Base-by-base conservation (phyloP, 208 protist species). In the Trypanosoma boissoni region DNA sequence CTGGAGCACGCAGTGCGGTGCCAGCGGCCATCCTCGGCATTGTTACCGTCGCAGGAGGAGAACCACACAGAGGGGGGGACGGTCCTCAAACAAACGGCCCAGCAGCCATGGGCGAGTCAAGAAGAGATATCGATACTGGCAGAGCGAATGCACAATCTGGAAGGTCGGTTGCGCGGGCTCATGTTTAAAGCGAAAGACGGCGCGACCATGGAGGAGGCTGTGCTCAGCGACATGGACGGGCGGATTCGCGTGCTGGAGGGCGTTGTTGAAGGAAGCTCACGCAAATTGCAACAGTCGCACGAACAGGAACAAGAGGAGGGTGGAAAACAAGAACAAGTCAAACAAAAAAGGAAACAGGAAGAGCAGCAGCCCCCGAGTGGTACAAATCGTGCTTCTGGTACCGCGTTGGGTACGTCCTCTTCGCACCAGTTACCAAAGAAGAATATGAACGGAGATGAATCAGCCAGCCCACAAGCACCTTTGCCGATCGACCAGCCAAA, bases 181-280 rank as follows among this genome's bases (percentile, higher is more conserved):
- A 66, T n/a, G 41, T 74, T 50, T 18, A 31, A 57, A 2, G 63
- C 58, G 39, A 37, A 37, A 27, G 58, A 42, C 1, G 75, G 60
- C 0, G 26, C 12, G 2, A 51, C 36, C 24, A 1, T 69, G 23
- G 54, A 43, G 9, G 58, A 74, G 32, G 45, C 68, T 18, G 73
- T 63, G 21, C 34, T 90, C 45, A 54, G 55, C 4, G 83, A 85
- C 57, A 31, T 87, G 16, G 66, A 76, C 2, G 50, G 46, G 34
- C 79, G 83, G 34, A 54, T 91, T 24, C 58, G 64, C 24, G 16
- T 52, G 16, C 54, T 87, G n/a, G 83, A 91, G 56, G 73, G 70
- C 16, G 58, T 66, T 9, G 55, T 86, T 32, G 77, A 85, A 45
- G 72, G 68, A 14, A 20, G 66, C 23, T 8, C n/a, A n/a, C n/a